Evolutionary conservation across 1,139 yeast species (phyloP), one percentile per base, ranked within the genome.

Genomic region (Suhomyces bribrorum): DNA sequence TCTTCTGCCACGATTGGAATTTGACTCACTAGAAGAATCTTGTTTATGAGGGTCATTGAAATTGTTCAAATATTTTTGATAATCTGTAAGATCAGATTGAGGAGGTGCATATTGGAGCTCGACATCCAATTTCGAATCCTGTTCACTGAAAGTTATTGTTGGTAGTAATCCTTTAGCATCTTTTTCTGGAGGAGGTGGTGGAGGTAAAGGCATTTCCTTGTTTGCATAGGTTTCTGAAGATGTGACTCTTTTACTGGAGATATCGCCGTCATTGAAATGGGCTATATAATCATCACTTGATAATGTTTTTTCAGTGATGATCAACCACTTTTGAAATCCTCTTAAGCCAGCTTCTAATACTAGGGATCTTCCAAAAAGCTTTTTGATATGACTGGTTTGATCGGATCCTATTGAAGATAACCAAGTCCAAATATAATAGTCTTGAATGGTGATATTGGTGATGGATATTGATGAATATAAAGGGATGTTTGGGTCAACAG

Each of bases 401-500:
- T 88, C 96, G 30, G 81, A 75, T 0, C 87, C 87, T 18, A 87
- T 60, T 2, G 89, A 77, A 3, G 89, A 81, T 50, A 87, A 67
- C 96, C 96, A 88, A 0, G 95, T 79, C 96, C 96, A 88, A 20
- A 87, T 86, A 53, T 83, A 87, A 56, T 85, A 88, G 56, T 88
- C 96, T 59, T 86, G 95, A 23, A 88, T 78, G 2, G 87, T 75
- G 1, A 86, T 83, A 45, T 86, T 77, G 13, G 77, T 65, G 12
- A 84, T 75, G 3, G 72, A 62, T 2, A 87, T 81, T 22, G 81
- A 76, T 4, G 73, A 61, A 41, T 54, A 64, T 16, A 63, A 51
- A 2, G 76, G 74, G 14, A 69, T 66, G 40, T 67, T 59, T 2
- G 59, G 57, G 31, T 56, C 57, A 36, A 68, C 62, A 38, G 64